Evolutionary conservation across 495 filamentous ascomycete species (phyloP), one percentile per base, ranked within the genome.

Genomic region (Aspergillus sparsus): DNA sequence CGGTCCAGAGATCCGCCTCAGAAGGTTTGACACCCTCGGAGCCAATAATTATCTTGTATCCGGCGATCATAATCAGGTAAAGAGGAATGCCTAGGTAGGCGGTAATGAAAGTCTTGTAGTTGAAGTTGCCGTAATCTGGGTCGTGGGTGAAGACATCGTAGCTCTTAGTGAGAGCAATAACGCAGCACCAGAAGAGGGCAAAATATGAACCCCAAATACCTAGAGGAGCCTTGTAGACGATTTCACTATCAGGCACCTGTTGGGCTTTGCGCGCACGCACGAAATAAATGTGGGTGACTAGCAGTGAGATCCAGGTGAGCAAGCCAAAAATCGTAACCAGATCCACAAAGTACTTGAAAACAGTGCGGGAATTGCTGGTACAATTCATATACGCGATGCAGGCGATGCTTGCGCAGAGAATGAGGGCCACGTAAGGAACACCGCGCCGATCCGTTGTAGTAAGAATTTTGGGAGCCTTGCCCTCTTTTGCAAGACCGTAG

Each of bases 341-440:
- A 68, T 93, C 91, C 61, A 94, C 87, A 60, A 97, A 94, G 80
- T 93, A 94, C 21, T 75, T 80, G 71, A 96, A 96, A 3, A 96
- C 89, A 0, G 71, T 78, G 55, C 80, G 80, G 0, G 89, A 85
- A 64, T 84, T 83, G 62, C 80, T 84, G 54, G 82, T 80, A 0
- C 91, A 88, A 69, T 91, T 93, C 79, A 96, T 83, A 76, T 86
- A 93, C 7, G 89, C 90, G 7, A 95, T 80, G 2, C 87, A 78
- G 27, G 81, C 82, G 67, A 95, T 85, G 0, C 79, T 5, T 3
- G 87, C 75, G 10, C 84, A 87, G 0, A 86, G 64, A 0, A 66
- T 78, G 11, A 97, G 84, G 1, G 90, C 83, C 47, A 80, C 83
- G 54, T 89, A 76, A 5, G 92, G 92, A 3, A 95, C 90, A 51